Conservation (phyloP, 257 asterid species). For the Solanum sitiens region DNA sequence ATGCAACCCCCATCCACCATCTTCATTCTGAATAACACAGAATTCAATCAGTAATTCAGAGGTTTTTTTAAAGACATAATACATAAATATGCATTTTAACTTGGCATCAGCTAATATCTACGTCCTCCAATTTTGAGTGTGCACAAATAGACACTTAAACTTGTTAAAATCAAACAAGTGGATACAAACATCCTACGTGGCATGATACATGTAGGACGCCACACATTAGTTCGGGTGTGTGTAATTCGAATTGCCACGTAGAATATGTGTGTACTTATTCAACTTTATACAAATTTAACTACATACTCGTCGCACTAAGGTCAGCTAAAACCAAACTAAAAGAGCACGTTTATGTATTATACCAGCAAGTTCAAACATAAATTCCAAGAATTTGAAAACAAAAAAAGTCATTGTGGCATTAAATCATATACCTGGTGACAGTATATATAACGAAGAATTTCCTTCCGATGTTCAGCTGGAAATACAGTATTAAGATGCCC, state of each 20-base stretch:
- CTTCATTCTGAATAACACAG: slow-evolving; percentile 37
- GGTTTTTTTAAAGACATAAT: not conserved
- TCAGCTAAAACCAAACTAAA: too few species aligned
- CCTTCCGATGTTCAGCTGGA: slow-evolving; percentile 40
- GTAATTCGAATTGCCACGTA: not conserved
- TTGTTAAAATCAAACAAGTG: too few species aligned
- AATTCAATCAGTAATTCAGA: not conserved
- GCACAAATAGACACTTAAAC: too few species aligned
- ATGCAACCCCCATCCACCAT: slow-evolving; percentile 82
- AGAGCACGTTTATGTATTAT: not conserved
- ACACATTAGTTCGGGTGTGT: not conserved
- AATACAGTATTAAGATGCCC: slow-evolving; percentile 54
- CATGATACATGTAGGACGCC: not conserved
- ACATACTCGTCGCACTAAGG: too few species aligned
- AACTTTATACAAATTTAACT: too few species aligned
- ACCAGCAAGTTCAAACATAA: not conserved
- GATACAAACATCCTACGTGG: not conserved
- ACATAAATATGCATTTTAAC: not conserved
- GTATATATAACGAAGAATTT: slow-evolving; percentile 58
- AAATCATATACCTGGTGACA: slow-evolving; percentile 52
- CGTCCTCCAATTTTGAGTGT: too few species aligned
- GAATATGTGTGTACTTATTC: too few species aligned
- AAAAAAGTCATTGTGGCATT: not conserved
- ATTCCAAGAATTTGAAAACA: not conserved
- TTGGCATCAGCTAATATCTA: not conserved